Base-by-base conservation (phyloP, 2,329 filamentous ascomycete species). In the Onygena corvina region DNA sequence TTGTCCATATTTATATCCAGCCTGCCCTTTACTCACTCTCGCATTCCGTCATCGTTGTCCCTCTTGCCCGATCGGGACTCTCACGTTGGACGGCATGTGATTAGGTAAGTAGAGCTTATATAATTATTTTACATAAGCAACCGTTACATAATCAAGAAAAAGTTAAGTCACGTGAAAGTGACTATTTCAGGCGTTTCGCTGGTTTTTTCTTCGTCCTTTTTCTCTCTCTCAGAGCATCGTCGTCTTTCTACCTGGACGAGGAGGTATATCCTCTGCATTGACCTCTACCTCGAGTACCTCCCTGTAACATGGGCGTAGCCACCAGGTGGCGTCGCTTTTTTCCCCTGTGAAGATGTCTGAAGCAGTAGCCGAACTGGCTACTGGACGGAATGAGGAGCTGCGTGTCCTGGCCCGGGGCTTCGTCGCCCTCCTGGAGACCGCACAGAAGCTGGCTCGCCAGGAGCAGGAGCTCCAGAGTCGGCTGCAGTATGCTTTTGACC, bases 361-460 rank as follows among this genome's bases (percentile, higher is more conserved):
- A n/a, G 40, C 11, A 14, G 29, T 35, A 18, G 7, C 45, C 5
- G 58, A 55, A 42, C 66, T 67, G 62, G 61, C 64, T 52, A 61
- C 63, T 53, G 58, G 60, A 50, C 54, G 56, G 47, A 34, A 47
- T n/a, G 31, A 31, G 1, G 45, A 35, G 14, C 58, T 68, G 33
- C 59, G 65, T 50, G 61, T 60, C 14, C 54, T 70, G 45, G 64
- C 64, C 45, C 60, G 59, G 57, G 65, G 64, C 35, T 67, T 69
- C 53, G 66, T 68, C 63, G 64, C 64, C 53, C 63, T 70, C 33
- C 57, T 70, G 57, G 59, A 68, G 58, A 66, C 64, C 18, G 60
- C 63, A 36, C 65, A 66, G 51, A 62, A 62, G 54, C 60, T 68
- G 53, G 62, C 59, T 50, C 59, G 61, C 55, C 67, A 63, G 54